These are phyloP conservation scores for Lanmaoa rubissima DNA, from an alignment of 768 basidiomycete species.

Conservation along the genomic window DNA sequence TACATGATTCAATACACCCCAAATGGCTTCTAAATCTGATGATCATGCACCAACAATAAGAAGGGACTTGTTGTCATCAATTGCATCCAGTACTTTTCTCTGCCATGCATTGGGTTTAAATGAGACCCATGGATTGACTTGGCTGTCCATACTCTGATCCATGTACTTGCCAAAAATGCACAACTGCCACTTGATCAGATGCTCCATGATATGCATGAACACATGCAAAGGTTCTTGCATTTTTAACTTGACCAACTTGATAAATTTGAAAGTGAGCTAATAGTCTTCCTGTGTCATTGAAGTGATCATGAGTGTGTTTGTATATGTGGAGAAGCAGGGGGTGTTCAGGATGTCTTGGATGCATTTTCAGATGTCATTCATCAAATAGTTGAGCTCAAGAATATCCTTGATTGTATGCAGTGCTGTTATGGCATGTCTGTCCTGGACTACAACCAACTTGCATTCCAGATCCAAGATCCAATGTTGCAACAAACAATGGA, in stretches of 20 bases:
- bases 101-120: conserved; percentile 77
- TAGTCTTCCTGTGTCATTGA: conserved; percentile 22
- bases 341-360: conserved; percentile 41
- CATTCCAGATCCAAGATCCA: conserved; percentile 51
- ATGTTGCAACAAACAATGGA: conserved; percentile 48
- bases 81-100: conserved; percentile 57
- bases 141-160: conserved; percentile 70
- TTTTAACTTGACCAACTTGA: conserved; percentile 52
- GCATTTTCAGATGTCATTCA: conserved; percentile 30
- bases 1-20: background rate
- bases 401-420: conserved; percentile 50
- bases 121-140: conserved; percentile 52
- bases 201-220: conserved; percentile 56
- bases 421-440: conserved; percentile 45
- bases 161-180: conserved; percentile 68
- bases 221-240: conserved; percentile 38
- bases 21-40: background rate
- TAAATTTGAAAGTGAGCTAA: conserved; percentile 48
- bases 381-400: conserved; percentile 33
- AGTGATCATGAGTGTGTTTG: conserved; percentile 19
- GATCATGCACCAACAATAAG: conserved; percentile 56
- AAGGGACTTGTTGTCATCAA: conserved; percentile 57
- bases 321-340: conserved; percentile 48
- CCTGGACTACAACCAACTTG: conserved; percentile 39
- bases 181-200: conserved; percentile 64